These are phyloP conservation scores for Bipolaris victoriae DNA, from an alignment of 2,329 filamentous ascomycete species.

Conservation along the genomic window DNA sequence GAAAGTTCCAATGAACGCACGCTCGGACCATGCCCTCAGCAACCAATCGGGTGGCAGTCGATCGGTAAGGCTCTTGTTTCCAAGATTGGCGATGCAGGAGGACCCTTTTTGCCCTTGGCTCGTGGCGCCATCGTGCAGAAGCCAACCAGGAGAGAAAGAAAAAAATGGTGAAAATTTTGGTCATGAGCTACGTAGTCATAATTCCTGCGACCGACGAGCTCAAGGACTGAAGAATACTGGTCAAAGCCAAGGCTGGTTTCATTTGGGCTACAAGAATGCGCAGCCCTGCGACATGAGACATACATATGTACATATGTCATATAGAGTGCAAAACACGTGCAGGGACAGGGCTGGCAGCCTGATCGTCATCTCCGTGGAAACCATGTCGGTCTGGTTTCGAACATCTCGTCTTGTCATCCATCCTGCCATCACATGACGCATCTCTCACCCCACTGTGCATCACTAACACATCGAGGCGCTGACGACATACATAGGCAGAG, in stretches of 20 bases:
- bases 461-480: not conserved
- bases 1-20: slow-evolving; percentile 12
- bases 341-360: not conserved
- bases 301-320: no score
- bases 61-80: slow-evolving; percentile 15
- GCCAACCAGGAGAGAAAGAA: not conserved
- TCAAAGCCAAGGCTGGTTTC: not conserved
- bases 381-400: not conserved
- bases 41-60: slow-evolving; percentile 10
- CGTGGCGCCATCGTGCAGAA: slow-evolving; percentile 9
- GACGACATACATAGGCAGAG: not conserved
- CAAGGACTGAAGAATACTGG: not conserved
- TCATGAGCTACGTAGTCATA: not conserved
- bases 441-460: not conserved
- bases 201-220: not conserved
- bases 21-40: slow-evolving; percentile 1
- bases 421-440: not conserved
- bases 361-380: not conserved
- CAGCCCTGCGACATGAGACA: not conserved
- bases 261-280: not conserved
- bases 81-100: slow-evolving; percentile 15
- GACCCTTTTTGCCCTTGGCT: slow-evolving; percentile 9
- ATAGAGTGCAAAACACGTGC: not conserved
- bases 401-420: not conserved
- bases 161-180: not conserved